These are phyloP conservation scores for Simmondsia chinensis DNA, from an alignment of 148 eudicot species.

Conservation along the genomic window DNA sequence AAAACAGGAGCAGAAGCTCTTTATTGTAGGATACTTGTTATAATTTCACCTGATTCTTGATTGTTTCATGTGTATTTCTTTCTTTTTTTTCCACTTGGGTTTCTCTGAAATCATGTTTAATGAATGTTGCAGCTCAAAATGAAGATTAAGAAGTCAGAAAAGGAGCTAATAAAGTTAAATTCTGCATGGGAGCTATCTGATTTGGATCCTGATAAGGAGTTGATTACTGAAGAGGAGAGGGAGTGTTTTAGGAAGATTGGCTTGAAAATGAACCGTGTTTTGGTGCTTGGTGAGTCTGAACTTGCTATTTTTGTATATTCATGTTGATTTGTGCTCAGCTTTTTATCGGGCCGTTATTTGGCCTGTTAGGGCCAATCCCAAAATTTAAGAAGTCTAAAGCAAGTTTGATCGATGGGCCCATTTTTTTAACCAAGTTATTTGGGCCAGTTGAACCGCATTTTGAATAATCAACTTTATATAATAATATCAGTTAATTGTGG, in stretches of 20 bases:
- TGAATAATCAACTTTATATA: too few relatives aligned
- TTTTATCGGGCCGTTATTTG: too few relatives aligned
- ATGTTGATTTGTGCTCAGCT: too few relatives aligned
- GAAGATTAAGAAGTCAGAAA: slow-evolving; percentile 55
- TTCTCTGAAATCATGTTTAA: not conserved
- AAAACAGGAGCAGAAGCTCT: slow-evolving; percentile 48
- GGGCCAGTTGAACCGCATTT: too few relatives aligned
- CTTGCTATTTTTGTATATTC: not conserved
- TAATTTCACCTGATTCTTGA: not conserved
- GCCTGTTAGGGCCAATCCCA: too few relatives aligned
- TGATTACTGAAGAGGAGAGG: slow-evolving; percentile 81
- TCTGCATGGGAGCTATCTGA: slow-evolving; percentile 47
- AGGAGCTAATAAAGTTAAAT: slow-evolving; percentile 37
- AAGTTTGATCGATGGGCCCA: too few relatives aligned
- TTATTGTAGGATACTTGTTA: slow-evolving; percentile 42
- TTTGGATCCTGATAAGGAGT: slow-evolving; percentile 59
- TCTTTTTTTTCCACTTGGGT: not conserved
- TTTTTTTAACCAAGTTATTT: too few relatives aligned
- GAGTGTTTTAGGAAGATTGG: slow-evolving; percentile 65
- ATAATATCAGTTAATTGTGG: too few relatives aligned
- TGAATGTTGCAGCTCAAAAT: slow-evolving; percentile 50
- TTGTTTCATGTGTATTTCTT: not conserved
- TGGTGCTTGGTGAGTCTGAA: slow-evolving; percentile 59
- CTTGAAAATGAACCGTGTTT: slow-evolving; percentile 44
- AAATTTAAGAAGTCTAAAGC: too few relatives aligned